Evolutionary conservation across 805 yeast genomes (phyloP), one percentile per base, ranked within the genome.

Genomic region (Nakazawaea wyomingensis): DNA sequence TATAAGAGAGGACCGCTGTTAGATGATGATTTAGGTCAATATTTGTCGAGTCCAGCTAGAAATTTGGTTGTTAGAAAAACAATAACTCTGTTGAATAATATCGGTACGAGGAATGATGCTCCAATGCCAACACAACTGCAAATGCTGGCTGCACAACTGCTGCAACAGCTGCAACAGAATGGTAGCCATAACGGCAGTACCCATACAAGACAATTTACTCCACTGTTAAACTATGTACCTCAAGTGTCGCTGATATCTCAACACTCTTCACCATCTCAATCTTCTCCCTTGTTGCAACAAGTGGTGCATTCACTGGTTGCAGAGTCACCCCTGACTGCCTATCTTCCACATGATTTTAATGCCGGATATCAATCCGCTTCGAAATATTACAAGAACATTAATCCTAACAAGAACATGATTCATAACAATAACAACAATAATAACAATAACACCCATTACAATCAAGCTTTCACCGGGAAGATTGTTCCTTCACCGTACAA

Each of bases 21-120:
- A 34, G 80, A 82, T 44, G 96, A 89, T 57, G 96, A 91, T 56
- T 73, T 85, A 44, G 95, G 89, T 45, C 88, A 83, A 61, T 80
- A 80, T 53, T 67, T 79, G 1, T 44, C 47, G 33, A 44, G 47
- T 44, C 47, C 47, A 27, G 47, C 47, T 8, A 34, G 41, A 13
- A 51, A 51, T 22, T 41, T 49, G 43, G 47, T 51, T 27, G 43
- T 53, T 21, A 53, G 59, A 16, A 44, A 39, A 20, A 37, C 42
- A 14, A 38, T 42, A 29, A 42, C 44, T 5, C 37, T 18, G 21
- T 41, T 41, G 44, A 41, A 41, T 36, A 41, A 41, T 18, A 41
- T 41, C 16, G 44, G 44, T 16, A 41, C 44, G 5, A 34, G 44
- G 28, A 41, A 35, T 35, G 44, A 41, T 17, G 18, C 26, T 6